Conservation (phyloP, 225 moss, liverwort and hornwort genomes). For the Neckera pumila region DNA sequence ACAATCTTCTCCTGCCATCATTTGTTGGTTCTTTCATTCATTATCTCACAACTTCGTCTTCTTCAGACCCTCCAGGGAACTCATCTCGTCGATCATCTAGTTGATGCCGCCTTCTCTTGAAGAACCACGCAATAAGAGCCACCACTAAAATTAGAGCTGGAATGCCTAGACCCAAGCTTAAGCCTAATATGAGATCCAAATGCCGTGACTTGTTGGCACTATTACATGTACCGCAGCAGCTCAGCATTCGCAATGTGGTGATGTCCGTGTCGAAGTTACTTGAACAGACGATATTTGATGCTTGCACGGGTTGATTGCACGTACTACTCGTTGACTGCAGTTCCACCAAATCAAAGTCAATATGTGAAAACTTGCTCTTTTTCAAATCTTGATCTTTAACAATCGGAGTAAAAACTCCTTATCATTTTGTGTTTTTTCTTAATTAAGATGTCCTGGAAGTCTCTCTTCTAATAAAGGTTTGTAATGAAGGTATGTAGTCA, state of each 20-base stretch:
- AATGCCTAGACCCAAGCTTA: neutral
- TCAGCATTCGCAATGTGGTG: neutral
- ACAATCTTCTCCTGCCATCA: too few relatives aligned
- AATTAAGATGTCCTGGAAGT: neutral
- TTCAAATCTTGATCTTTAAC: neutral
- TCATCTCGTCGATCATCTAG: too few relatives aligned
- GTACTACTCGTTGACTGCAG: neutral
- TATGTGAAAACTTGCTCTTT: neutral
- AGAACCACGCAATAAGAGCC: neutral
- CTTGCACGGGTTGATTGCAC: neutral
- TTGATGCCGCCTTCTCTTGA: rapidly evolving
- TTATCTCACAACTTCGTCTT: too few relatives aligned
- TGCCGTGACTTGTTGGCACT: neutral
- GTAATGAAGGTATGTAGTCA: too few relatives aligned
- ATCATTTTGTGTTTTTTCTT: neutral
- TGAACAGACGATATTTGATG: neutral
- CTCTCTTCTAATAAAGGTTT: neutral
- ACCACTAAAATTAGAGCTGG: neutral
- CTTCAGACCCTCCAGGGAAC: neutral
- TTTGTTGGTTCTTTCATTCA: too few relatives aligned
- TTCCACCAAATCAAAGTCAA: neutral
- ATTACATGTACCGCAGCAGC: neutral
- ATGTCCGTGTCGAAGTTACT: neutral
- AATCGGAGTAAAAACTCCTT: neutral
- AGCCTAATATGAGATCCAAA: neutral